phyloP scores from a whole-genome alignment of 2,329 filamentous ascomycete species.

The Claviceps sp. region DNA sequence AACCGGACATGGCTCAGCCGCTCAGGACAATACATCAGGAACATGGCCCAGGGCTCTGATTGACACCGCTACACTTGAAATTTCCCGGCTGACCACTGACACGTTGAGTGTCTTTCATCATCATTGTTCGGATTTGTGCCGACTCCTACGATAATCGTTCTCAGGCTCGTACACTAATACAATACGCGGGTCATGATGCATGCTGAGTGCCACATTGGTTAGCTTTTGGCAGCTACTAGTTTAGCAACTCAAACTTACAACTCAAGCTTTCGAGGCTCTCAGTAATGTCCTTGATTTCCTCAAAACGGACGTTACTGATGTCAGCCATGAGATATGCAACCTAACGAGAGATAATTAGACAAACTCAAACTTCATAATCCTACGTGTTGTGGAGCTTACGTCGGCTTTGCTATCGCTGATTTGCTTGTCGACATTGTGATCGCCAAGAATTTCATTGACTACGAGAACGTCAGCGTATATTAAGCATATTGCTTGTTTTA shows the following conservation, averaged over 20 bases:
- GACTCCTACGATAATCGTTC: not conserved
- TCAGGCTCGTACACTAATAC: constrained; percentile 19
- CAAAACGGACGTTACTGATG: constrained; percentile 70
- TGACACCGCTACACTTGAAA: not conserved
- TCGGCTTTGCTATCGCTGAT: constrained; percentile 93
- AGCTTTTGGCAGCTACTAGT: not conserved
- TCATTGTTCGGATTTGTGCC: no score
- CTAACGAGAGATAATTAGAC: constrained; percentile 19
- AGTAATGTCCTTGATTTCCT: constrained; percentile 75
- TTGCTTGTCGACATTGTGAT: constrained; percentile 98
- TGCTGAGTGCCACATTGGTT: constrained; percentile 11
- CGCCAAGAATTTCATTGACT: constrained; percentile 89
- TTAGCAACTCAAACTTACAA: constrained; percentile 41
- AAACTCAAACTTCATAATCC: not conserved
- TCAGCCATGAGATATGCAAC: constrained; percentile 97
- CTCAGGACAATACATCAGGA: no score
- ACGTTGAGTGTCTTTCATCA: constrained; percentile 2
- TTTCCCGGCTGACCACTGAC: not conserved
- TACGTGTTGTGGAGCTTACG: constrained; percentile 28
- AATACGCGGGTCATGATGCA: constrained; percentile 34
- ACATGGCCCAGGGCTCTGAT: no score
- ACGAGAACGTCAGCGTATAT: constrained; percentile 1
- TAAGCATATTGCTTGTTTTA: not conserved
- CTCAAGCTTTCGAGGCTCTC: constrained; percentile 68
- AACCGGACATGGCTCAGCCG: not conserved